phyloP scores from a whole-genome alignment of 1,284 basidiomycete genomes.

The Leccinum ponderosum region DNA sequence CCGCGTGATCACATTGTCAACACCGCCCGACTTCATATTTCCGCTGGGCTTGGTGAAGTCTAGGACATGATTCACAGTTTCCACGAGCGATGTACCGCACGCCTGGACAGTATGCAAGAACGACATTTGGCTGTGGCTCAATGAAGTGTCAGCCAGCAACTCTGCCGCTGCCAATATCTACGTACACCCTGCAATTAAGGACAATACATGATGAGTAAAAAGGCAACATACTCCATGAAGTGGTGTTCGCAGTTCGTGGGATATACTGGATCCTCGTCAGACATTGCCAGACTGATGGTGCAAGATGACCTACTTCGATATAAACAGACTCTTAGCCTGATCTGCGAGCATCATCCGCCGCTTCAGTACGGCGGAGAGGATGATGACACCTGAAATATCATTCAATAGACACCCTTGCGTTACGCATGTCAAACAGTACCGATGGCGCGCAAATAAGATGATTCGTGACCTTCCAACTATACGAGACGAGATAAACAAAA shows the following conservation, averaged over 20 bases:
- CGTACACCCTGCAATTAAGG: constrained; percentile 8
- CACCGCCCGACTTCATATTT: constrained; percentile 74
- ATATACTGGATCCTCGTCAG: constrained; percentile 61
- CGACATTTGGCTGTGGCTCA: constrained; percentile 82
- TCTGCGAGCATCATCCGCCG: constrained; percentile 93
- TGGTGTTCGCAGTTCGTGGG: constrained; percentile 90
- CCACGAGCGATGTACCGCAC: constrained; percentile 82
- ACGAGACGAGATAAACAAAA: constrained; percentile 5
- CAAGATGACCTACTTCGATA: constrained; percentile 69
- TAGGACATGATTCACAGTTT: constrained; percentile 94
- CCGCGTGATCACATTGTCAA: constrained; percentile 73
- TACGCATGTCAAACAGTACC: constrained; percentile 40
- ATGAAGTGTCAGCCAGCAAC: constrained; percentile 77
- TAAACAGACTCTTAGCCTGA: constrained; percentile 89
- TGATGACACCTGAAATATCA: constrained; percentile 73
- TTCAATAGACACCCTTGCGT: constrained; percentile 10
- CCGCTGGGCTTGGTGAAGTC: constrained; percentile 97
- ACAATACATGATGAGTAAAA: background rate
- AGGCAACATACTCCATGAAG: constrained; percentile 69
- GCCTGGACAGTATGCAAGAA: constrained; percentile 89
- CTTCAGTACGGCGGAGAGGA: constrained; percentile 91
- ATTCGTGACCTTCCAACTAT: constrained; percentile 87
- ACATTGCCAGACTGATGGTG: background rate
- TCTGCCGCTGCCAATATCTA: constrained; percentile 91
- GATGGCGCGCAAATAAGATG: constrained; percentile 89